Evolutionary conservation across 768 basidiomycete genomes (phyloP).

Genomic region (Pleurotus djamor): DNA sequence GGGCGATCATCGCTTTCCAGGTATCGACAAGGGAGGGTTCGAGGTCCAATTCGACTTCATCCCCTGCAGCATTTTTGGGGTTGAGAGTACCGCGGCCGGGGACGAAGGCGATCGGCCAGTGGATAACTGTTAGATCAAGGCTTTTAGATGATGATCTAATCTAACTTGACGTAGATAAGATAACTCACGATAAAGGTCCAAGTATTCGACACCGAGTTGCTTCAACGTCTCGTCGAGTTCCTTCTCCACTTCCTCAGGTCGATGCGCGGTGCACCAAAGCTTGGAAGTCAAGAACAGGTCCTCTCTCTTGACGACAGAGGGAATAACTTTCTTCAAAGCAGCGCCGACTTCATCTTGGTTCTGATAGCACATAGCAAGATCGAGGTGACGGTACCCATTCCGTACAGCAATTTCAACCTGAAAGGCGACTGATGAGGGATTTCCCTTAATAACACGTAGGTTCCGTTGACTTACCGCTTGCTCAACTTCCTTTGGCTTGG

Average conservation of each 20-base stretch:
- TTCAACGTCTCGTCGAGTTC: constrained; percentile 75
- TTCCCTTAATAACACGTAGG: neutral
- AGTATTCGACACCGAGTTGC: constrained; percentile 71
- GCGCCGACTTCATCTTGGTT: constrained; percentile 80
- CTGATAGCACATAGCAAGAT: constrained; percentile 76
- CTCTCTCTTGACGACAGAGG: constrained; percentile 74
- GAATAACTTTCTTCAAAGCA: constrained; percentile 75
- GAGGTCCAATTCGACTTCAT: constrained; percentile 53
- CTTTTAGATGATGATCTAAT: neutral
- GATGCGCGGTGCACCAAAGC: constrained; percentile 78
- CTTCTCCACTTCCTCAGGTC: constrained; percentile 62
- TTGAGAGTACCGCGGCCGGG: constrained; percentile 47
- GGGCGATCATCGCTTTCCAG: constrained; percentile 76
- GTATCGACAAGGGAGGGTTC: constrained; percentile 70
- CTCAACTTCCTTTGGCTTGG: constrained; percentile 74
- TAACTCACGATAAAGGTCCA: constrained; percentile 75
- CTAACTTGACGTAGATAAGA: neutral
- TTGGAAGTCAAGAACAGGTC: constrained; percentile 83
- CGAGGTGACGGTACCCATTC: constrained; percentile 82
- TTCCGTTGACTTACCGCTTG: constrained; percentile 47
- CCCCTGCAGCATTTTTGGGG: constrained; percentile 48
- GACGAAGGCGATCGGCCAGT: constrained; percentile 77
- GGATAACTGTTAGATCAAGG: constrained; percentile 54
- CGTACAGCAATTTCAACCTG: constrained; percentile 76
- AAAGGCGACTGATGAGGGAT: neutral